Base-by-base conservation (phyloP, 2,329 filamentous ascomycete genomes). In the Fusarium siculi region DNA sequence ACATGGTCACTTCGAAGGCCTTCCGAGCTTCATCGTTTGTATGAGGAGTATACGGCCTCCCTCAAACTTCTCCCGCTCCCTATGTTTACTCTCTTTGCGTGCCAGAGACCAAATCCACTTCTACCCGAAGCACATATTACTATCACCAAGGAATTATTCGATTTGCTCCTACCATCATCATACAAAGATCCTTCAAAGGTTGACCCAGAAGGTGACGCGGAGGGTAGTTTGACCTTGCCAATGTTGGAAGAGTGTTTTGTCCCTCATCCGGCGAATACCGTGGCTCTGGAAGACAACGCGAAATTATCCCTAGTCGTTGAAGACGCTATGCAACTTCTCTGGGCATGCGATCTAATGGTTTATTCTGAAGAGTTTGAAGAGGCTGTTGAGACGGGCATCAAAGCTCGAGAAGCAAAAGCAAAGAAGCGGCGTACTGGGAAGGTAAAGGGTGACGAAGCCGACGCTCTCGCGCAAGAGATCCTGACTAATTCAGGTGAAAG, bases 241-340 rank as follows among this genome's bases (percentile, higher is more conserved):
- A 86, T 90, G 70, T 79, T 90, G 46, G 83, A 87, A 76, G 79
- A 84, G 47, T 91, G 90, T 76, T 95, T 90, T 79, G 85, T 94
- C 5, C 89, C 89, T 0, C 90, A 87, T 72, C 85, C 91, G 0
- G 92, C 93, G 3, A 91, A 89, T 66, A 89, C 87, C 0, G 84
- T 87, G 19, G 86, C 85, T 11, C 80, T 87, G 2, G 87, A 89
- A 25, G 92, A 94, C 70, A 95, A 96, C 74, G 91, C 91, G 34
- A 93, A 93, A 79, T 85, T 95, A 42, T 91, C 91, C 4, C 81
- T 95, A 15, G 80, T 93, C 36, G 82, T 94, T 0, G 93, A 96
- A 81, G 86, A 85, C 4, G 81, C 94, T 55, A 77, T 93, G 36
- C 86, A 90, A 50, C 82, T 91, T 11, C 80, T 88, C 7, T 87